Evolutionary conservation across 1,284 basidiomycete species (phyloP), one percentile per base, ranked within the genome.

Genomic region (Leccinum pachyderme): DNA sequence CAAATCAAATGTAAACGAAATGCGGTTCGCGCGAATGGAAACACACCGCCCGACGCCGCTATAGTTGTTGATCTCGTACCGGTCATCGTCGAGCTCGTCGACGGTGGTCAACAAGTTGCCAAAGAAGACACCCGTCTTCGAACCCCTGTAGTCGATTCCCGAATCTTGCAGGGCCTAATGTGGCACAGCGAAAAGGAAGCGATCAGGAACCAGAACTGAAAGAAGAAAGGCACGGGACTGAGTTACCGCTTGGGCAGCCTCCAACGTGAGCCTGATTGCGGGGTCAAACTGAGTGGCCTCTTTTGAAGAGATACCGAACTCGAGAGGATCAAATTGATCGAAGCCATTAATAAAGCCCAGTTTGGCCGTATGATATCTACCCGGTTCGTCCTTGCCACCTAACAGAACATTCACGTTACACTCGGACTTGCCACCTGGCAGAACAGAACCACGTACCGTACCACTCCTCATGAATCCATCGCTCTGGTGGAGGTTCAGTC

Each of bases 1-100:
- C 25, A 81, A 64, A 59, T 82, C 78, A 37, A 82, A 70, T 45
- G 76, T 73, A 55, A 79, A 79, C 4, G 43, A 44, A 15, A 44
- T 44, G 43, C 43, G 43, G 24, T 44, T 44, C 15, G 43, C 43
- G n/a, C 43, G 43, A 15, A 44, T 44, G 4, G 24, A 44, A n/a
- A 70, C 56, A 51, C 62, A 65, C 7, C 67, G 63, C 24, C 67
- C 65, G 25, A 67, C 54, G 43, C 65, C 65, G 24, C 60, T 66
- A 52, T 61, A 64, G 35, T 61, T 69, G 49, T 59, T 55, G 6
- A 69, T 57, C 49, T 68, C 68, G 39, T 55, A 46, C 13, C 66
- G 65, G 12, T 68, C 66, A 22, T 68, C 68, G 29, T 65, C 59
- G 6, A 67, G 59, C 55, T 70, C 67, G 28, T 66, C 63, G 12